phyloP scores from a whole-genome alignment of 2,329 filamentous ascomycete genomes.

The Penicillium sp. region DNA sequence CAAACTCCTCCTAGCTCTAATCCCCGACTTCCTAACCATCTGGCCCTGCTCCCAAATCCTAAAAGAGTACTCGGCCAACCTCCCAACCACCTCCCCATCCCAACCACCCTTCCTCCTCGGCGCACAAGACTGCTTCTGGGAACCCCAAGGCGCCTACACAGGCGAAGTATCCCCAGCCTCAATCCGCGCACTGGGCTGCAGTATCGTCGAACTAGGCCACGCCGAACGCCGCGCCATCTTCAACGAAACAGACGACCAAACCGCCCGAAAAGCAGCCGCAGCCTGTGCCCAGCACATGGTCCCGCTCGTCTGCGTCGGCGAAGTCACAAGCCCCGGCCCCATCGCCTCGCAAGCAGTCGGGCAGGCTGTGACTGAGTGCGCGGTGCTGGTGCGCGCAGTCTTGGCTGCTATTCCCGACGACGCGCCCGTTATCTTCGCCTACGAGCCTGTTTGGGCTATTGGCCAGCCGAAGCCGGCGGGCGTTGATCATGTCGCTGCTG shows the following conservation, averaged over 20 bases:
- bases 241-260: conserved; percentile 67
- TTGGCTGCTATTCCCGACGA: conserved; percentile 59
- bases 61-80: conserved; percentile 27
- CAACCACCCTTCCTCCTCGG: conserved; percentile 60
- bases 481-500: conserved; percentile 68
- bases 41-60: conserved; percentile 44
- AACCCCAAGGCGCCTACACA: conserved; percentile 70
- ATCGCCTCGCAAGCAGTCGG: conserved; percentile 50
- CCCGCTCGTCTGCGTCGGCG: conserved; percentile 78
- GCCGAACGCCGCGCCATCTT: conserved; percentile 73
- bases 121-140: conserved; percentile 72
- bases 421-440: conserved; percentile 72
- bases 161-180: conserved; percentile 71
- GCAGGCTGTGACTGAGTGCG: conserved; percentile 64
- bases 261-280: conserved; percentile 67
- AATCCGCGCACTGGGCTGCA: conserved; percentile 65
- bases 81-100: conserved; percentile 11
- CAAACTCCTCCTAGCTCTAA: conserved; percentile 68
- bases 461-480: conserved; percentile 69
- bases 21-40: conserved; percentile 73
- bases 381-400: conserved; percentile 62
- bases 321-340: conserved; percentile 53
- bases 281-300: conserved; percentile 67
- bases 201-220: conserved; percentile 75
- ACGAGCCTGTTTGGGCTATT: conserved; percentile 89